Conservation (phyloP, 306 rosid species). For the Pterocarpus santalinus region DNA sequence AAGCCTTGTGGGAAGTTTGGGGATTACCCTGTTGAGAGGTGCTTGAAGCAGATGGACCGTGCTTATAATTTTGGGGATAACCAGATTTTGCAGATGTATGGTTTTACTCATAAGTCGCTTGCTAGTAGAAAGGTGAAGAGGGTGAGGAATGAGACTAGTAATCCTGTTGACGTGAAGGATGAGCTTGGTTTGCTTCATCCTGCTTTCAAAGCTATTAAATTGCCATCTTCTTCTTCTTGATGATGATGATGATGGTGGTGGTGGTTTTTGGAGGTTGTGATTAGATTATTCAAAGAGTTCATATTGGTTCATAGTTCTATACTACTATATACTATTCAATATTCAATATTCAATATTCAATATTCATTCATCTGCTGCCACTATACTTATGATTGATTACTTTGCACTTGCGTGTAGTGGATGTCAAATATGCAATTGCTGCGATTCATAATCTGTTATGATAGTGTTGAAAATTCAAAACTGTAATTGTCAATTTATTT, state of each 20-base stretch:
- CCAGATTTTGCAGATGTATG: conserved; percentile 82
- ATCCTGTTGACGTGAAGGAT: conserved; percentile 71
- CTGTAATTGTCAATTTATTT: conserved; percentile 42
- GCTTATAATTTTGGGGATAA: conserved; percentile 88
- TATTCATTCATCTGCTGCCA: conserved; percentile 26
- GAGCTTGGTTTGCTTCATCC: conserved; percentile 88
- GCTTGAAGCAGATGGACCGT: conserved; percentile 87
- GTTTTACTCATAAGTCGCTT: conserved; percentile 70
- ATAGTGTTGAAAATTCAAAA: conserved; percentile 33
- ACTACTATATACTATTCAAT: not conserved
- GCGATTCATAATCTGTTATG: not conserved
- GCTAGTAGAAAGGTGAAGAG: conserved; percentile 71
- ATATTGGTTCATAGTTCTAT: conserved; percentile 16
- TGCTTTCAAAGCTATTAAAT: conserved; percentile 69
- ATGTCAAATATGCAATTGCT: conserved; percentile 34
- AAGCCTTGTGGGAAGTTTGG: conserved; percentile 90
- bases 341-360: not conserved
- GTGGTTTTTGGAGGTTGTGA: conserved; percentile 11
- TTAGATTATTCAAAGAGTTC: not conserved
- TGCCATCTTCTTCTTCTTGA: conserved; percentile 49
- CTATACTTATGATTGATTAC: no score
- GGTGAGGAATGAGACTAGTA: conserved; percentile 69
- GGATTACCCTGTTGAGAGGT: conserved; percentile 81
- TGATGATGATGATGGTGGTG: not conserved
- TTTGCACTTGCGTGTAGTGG: not conserved